A percentile compares a stretch with the other conserved stretches of the same genome.
These are phyloP conservation scores for Pyracantha coccinea DNA, from an alignment of 331 rosid genomes.

Conservation along the genomic window DNA sequence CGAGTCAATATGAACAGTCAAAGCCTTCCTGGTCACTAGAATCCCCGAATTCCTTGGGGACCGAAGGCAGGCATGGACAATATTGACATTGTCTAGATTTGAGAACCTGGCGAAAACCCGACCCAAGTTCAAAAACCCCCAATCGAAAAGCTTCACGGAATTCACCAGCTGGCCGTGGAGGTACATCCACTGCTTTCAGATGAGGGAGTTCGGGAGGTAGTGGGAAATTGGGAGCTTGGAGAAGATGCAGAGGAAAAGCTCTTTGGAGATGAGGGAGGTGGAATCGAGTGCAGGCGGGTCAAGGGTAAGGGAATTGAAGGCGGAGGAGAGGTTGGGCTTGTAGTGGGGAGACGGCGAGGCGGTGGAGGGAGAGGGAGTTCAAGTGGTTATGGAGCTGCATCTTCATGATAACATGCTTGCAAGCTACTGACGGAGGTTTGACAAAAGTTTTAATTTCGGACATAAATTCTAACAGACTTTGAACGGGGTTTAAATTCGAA, in stretches of 20 bases:
- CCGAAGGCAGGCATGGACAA: conserved; percentile 26
- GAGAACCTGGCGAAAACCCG: conserved; percentile 24
- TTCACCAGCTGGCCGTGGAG: conserved; percentile 30
- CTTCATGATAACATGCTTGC: conserved; percentile 28
- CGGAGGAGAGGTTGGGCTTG: conserved; percentile 4
- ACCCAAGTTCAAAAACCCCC: conserved; percentile 33
- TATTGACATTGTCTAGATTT: conserved; percentile 21
- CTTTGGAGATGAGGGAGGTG: conserved; percentile 22
- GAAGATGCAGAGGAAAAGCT: conserved; percentile 21
- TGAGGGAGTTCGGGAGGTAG: conserved; percentile 21
- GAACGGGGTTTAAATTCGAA: too few relatives aligned
- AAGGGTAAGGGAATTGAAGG: background rate
- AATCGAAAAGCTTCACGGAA: conserved; percentile 27
- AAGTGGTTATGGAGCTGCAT: conserved; percentile 16
- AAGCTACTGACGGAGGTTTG: too few relatives aligned
- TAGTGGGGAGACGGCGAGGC: conserved; percentile 18
- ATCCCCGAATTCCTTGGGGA: conserved; percentile 34
- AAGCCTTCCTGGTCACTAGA: conserved; percentile 17
- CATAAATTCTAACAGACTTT: too few relatives aligned
- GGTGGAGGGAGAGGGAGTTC: conserved; percentile 3
- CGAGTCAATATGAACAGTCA: conserved; percentile 27
- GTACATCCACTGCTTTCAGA: conserved; percentile 38
- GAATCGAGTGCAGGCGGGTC: conserved; percentile 3
- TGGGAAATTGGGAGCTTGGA: conserved; percentile 23
- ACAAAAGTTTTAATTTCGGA: too few relatives aligned